A percentile compares a stretch with the other conserved stretches of the same genome.
Conservation (phyloP, 139 green algal genomes). For the Closterium sp. region DNA sequence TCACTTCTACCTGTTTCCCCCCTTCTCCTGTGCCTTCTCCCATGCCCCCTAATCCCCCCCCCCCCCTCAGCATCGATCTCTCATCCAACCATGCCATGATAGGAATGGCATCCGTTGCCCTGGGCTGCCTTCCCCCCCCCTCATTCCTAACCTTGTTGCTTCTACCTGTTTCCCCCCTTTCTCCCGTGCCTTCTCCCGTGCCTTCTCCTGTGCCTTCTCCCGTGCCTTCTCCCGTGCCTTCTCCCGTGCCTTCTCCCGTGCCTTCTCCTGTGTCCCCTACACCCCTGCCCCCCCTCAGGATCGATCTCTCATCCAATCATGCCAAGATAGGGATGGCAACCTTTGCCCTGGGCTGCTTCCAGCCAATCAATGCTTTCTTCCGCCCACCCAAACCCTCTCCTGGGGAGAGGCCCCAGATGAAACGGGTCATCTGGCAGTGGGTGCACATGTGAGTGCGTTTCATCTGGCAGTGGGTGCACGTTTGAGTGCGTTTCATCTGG, state of each 20-base stretch:
- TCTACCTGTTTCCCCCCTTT: neutral
- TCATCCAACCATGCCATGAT: conserved; percentile 32
- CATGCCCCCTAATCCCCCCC: neutral
- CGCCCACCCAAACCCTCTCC: conserved; percentile 21
- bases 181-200: too few relatives aligned
- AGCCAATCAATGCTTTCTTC: conserved; percentile 49
- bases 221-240: too few relatives aligned
- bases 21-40: neutral
- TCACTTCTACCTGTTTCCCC: neutral
- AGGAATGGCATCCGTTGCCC: conserved; percentile 17
- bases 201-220: too few relatives aligned
- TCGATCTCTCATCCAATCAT: conserved; percentile 35
- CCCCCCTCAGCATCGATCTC: conserved; percentile 33
- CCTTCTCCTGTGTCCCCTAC: too few relatives aligned
- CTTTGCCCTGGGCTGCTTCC: conserved; percentile 10
- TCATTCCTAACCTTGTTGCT: too few relatives aligned
- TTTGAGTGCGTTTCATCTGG: neutral
- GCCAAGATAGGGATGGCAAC: conserved; percentile 39
- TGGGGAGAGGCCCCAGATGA: conserved; percentile 7
- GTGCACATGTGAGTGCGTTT: conserved; percentile 34
- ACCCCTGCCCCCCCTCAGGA: conserved; percentile 24
- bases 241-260: too few relatives aligned
- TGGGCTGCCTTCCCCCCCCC: neutral
- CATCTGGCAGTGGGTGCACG: neutral
- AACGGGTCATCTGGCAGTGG: conserved; percentile 43